Evolutionary conservation across 176 grass and related monocot genomes (phyloP).

Genomic region (Aechmea fasciata): DNA sequence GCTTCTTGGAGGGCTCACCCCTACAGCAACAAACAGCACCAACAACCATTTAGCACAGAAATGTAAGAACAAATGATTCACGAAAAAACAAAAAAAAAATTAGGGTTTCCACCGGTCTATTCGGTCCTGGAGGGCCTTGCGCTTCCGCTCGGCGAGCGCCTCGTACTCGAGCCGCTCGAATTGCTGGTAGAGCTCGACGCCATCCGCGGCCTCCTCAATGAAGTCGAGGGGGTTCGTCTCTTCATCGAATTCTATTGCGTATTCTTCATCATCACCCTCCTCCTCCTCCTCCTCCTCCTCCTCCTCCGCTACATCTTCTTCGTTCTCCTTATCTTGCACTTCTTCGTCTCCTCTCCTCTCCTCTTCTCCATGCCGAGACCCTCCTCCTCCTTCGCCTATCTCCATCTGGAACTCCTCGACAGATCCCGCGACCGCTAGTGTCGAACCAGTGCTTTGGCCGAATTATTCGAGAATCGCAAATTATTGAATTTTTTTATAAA

Average conservation of each 20-base stretch:
- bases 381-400: not conserved
- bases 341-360: conserved; percentile 8
- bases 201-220: conserved; percentile 16
- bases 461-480: no score
- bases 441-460: no score
- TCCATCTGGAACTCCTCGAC: not conserved
- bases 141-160: conserved; percentile 49
- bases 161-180: conserved; percentile 53
- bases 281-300: conserved; percentile 22
- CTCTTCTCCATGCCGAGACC: not conserved
- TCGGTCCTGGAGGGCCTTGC: conserved; percentile 51
- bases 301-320: conserved; percentile 9
- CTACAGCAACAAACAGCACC: conserved; percentile 21
- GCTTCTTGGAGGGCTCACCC: conserved; percentile 43
- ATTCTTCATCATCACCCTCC: conserved; percentile 26
- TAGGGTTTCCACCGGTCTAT: not conserved
- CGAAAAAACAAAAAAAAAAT: not conserved
- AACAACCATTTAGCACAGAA: not conserved
- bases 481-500: no score
- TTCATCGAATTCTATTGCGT: conserved; percentile 22
- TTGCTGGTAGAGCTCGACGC: conserved; percentile 35
- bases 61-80: not conserved
- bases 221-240: conserved; percentile 30
- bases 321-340: not conserved
- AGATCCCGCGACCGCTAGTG: no score